These are phyloP conservation scores for Kazachstania taianensis DNA, from an alignment of 805 yeast genomes.

Conservation along the genomic window DNA sequence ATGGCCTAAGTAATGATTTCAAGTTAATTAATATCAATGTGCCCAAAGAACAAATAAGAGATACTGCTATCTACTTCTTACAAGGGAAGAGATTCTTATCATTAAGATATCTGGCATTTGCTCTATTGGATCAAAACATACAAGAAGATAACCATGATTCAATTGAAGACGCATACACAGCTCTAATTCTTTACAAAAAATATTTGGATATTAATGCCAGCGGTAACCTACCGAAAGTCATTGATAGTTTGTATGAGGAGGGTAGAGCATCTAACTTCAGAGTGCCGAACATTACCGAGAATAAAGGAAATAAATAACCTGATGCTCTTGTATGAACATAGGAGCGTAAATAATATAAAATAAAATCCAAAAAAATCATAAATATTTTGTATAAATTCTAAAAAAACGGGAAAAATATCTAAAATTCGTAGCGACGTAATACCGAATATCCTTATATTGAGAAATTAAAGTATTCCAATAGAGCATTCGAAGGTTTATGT, in stretches of 20 bases:
- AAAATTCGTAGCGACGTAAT: no score
- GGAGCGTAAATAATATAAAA: background rate
- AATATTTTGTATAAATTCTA: no score
- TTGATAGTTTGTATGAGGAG: constrained; percentile 61
- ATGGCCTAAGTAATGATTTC: constrained; percentile 85
- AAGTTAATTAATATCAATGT: constrained; percentile 86
- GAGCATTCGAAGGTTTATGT: no score
- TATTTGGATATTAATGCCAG: constrained; percentile 50
- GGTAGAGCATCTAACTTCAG: constrained; percentile 36
- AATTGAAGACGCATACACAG: constrained; percentile 89
- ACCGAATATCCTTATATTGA: no score
- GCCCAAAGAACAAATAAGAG: constrained; percentile 76
- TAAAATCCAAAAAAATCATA: background rate
- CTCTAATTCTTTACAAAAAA: constrained; percentile 63
- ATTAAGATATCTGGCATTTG: constrained; percentile 77
- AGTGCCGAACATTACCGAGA: constrained; percentile 14
- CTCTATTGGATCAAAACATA: constrained; percentile 60
- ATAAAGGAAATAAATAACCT: background rate
- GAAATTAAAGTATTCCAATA: no score
- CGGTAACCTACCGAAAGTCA: constrained; percentile 50
- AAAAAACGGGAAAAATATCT: no score
- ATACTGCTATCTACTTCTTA: constrained; percentile 74
- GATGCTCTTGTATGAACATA: background rate
- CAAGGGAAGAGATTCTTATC: constrained; percentile 73
- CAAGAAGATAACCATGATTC: constrained; percentile 95